Evolutionary conservation across 2,329 filamentous ascomycete species (phyloP).

Genomic region (Albophoma yamanashiensis): DNA sequence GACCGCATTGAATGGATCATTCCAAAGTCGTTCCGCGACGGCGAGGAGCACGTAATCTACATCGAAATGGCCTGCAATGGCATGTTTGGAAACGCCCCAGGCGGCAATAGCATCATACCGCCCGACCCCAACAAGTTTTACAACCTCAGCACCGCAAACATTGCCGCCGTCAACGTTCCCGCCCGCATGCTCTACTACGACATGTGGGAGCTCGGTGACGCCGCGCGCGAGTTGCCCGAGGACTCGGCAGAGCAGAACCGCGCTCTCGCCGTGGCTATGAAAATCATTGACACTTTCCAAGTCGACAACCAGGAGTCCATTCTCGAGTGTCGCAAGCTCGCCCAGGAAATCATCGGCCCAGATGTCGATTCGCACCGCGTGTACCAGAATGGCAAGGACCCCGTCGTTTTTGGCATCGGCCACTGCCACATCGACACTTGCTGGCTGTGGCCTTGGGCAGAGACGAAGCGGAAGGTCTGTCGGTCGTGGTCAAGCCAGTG

Average conservation of each 20-base stretch:
- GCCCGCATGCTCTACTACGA: slow-evolving; percentile 80
- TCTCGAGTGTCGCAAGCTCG: slow-evolving; percentile 69
- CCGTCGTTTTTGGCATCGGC: slow-evolving; percentile 79
- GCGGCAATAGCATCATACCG: slow-evolving; percentile 78
- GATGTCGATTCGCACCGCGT: slow-evolving; percentile 75
- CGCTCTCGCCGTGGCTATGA: slow-evolving; percentile 72
- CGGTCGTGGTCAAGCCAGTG: slow-evolving; percentile 97
- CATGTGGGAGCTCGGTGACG: slow-evolving; percentile 93
- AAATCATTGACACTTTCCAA: slow-evolving; percentile 85
- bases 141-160: slow-evolving; percentile 64
- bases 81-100: slow-evolving; percentile 91
- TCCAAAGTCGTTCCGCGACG: slow-evolving; percentile 70
- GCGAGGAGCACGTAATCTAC: slow-evolving; percentile 80
- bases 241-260: slow-evolving; percentile 85
- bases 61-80: slow-evolving; percentile 98
- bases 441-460: slow-evolving; percentile 97
- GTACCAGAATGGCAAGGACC: slow-evolving; percentile 63
- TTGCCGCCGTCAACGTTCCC: slow-evolving; percentile 79
- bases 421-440: slow-evolving; percentile 98
- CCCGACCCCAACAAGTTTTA: slow-evolving; percentile 80
- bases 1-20: slow-evolving; percentile 89
- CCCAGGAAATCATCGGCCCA: slow-evolving; percentile 69
- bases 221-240: slow-evolving; percentile 78
- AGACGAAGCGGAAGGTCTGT: slow-evolving; percentile 93
- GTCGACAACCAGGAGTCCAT: slow-evolving; percentile 70